Evolutionary conservation across 139 green algal genomes (phyloP).

Genomic region (Micractinium sp.): DNA sequence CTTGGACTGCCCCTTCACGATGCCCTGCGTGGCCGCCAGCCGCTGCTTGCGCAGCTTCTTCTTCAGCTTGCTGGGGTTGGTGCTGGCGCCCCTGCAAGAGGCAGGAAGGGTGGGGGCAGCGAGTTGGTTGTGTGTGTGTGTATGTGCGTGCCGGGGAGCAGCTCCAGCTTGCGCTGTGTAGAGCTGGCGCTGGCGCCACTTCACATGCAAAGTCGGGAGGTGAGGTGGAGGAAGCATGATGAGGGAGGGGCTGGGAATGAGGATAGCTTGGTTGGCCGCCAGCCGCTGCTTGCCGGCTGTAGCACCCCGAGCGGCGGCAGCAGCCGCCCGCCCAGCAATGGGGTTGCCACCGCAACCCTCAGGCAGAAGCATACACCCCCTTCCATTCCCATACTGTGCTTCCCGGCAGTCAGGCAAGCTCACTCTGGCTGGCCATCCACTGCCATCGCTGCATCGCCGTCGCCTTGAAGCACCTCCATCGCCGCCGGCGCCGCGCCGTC

Average conservation of each 20-base stretch:
- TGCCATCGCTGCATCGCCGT: constrained; percentile 25
- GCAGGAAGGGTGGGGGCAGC: neutral
- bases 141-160: no score
- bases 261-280: no score
- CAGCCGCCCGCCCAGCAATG: neutral
- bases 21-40: constrained; percentile 24
- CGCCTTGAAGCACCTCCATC: constrained; percentile 13
- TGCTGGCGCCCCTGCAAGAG: neutral
- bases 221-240: no score
- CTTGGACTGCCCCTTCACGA: constrained; percentile 9
- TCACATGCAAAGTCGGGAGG: neutral
- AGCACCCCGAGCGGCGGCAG: neutral
- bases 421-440: constrained; percentile 23
- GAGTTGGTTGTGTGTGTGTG: neutral
- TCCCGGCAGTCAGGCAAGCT: neutral
- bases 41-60: constrained; percentile 33
- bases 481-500: neutral
- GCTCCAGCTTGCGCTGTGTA: no score
- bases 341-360: no score
- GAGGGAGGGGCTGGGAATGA: no score
- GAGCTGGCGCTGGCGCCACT: no score
- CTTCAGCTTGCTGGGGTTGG: constrained; percentile 20
- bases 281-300: no score
- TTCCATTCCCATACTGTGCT: no score
- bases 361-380: no score